phyloP scores from a whole-genome alignment of 1,284 basidiomycete genomes.

The Ustilago xerochloae region DNA sequence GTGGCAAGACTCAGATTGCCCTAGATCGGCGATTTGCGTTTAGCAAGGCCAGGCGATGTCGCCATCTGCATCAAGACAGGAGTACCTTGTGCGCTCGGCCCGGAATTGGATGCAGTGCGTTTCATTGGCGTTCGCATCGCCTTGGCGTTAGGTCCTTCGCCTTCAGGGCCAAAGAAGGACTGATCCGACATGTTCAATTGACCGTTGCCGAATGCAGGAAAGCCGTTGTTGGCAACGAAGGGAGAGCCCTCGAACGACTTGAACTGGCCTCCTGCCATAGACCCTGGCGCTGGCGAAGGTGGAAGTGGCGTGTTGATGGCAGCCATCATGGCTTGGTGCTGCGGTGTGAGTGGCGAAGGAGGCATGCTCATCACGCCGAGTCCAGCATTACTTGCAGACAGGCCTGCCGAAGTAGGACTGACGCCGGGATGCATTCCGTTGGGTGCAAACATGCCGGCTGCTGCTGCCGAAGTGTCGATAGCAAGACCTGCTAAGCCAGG shows the following conservation, averaged over 20 bases:
- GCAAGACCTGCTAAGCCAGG: slow-evolving; percentile 34
- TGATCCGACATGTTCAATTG: slow-evolving; percentile 20
- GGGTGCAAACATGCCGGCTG: slow-evolving; percentile 26
- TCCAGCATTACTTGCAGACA: slow-evolving; percentile 41
- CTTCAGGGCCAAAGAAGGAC: slow-evolving; percentile 32
- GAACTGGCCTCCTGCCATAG: slow-evolving; percentile 28
- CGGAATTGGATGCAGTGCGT: slow-evolving; percentile 53
- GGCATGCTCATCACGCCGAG: slow-evolving; percentile 53
- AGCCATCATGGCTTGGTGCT: slow-evolving; percentile 53
- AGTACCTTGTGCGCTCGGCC: slow-evolving; percentile 42
- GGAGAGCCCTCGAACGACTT: slow-evolving; percentile 32
- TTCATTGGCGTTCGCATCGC: slow-evolving; percentile 57
- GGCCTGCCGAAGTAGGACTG: slow-evolving; percentile 39
- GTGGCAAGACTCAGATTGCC: not conserved
- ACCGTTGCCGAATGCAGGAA: slow-evolving; percentile 18
- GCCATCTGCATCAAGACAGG: slow-evolving; percentile 31
- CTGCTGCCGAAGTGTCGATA: slow-evolving; percentile 47
- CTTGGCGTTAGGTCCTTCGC: slow-evolving; percentile 51
- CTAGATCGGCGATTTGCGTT: slow-evolving; percentile 46
- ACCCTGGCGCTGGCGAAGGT: slow-evolving; percentile 53
- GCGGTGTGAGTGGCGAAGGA: slow-evolving; percentile 41
- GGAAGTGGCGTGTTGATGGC: slow-evolving; percentile 61
- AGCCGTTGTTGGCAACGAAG: slow-evolving; percentile 26
- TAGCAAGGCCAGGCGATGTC: slow-evolving; percentile 34
- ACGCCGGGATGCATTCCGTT: slow-evolving; percentile 26